Base-by-base conservation (phyloP, 2,329 filamentous ascomycete genomes). In the Epicoccum sorghinum region DNA sequence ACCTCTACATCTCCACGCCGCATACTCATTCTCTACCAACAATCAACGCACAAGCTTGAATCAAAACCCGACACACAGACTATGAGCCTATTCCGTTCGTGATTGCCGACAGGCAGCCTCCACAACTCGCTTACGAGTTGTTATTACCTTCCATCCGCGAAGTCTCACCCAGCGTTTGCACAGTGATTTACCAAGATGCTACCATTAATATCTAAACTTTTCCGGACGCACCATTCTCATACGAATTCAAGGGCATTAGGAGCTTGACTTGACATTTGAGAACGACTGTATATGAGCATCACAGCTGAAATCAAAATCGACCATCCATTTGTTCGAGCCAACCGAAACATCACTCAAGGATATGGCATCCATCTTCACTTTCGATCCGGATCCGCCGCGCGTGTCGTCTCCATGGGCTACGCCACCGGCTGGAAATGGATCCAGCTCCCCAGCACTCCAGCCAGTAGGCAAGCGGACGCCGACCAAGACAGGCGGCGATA, bases 351-450 rank as follows among this genome's bases (percentile, higher is more conserved):
- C 24, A 8, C 41, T n/a, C 24, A 9, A 10, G 44, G 58, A 35
- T 9, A 96, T 95, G 90, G 93, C 95, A 54, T 97, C 93, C 10
- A 91, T 99, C 64, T 99, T 99, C 73, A 97, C 93, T 0, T 99
- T 90, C 72, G 91, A 97, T 58, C 87, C 91, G 2, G 89, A 96
- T 61, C 91, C 92, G 40, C 90, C 91, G 2, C 82, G 90, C 73
- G 91, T 98, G 32, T 89, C 90, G 12, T 98, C 93, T 14, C 95
- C 95, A 13, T 99, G 95, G 95, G 83, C 89, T n/a, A 85, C 81
- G 9, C 83, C 87, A 72, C 77, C 66, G 3, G 53, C 58, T 53
- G 68, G 56, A 40, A 55, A 54, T 9, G 47, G 58, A 27, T 36
- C 62, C 7, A 62, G 57, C 22, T 51, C 58, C 38, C 38, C 62